Evolutionary conservation across 129 eudicot species (phyloP).

Genomic region (Saussurea involucrata): DNA sequence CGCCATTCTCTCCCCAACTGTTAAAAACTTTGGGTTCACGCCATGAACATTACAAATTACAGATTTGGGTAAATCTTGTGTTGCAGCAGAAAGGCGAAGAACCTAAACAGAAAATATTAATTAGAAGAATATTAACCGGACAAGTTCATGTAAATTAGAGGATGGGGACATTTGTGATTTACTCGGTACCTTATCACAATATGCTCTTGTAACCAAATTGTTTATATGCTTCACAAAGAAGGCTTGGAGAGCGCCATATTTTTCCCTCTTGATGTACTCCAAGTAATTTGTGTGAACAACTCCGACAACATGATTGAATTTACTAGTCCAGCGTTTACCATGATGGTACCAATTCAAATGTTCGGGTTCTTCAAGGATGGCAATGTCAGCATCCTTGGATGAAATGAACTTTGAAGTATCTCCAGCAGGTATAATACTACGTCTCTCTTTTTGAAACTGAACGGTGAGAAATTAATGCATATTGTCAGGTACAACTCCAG

Average conservation of each 20-base stretch:
- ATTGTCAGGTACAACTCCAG: neutral
- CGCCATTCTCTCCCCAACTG: conserved; percentile 77
- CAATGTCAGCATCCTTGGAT: conserved; percentile 92
- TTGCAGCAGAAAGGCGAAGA: conserved; percentile 97
- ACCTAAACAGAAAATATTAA: conserved; percentile 41
- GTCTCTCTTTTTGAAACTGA: conserved; percentile 82
- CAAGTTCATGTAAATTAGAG: neutral
- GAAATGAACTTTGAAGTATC: conserved; percentile 85
- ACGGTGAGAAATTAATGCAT: neutral
- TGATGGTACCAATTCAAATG: conserved; percentile 97
- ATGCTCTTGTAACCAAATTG: conserved; percentile 70
- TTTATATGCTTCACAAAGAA: conserved; percentile 88
- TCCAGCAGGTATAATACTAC: conserved; percentile 95
- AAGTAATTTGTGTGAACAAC: conserved; percentile 94
- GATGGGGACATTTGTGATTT: neutral
- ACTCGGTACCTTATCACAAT: conserved; percentile 73
- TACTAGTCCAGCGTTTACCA: conserved; percentile 96
- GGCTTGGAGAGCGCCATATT: conserved; percentile 88
- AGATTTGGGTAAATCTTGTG: conserved; percentile 92
- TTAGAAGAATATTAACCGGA: neutral
- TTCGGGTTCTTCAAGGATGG: conserved; percentile 95
- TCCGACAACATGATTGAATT: conserved; percentile 97
- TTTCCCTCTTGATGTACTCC: conserved; percentile 94
- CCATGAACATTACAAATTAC: conserved; percentile 92
- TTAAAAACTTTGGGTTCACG: conserved; percentile 81